phyloP scores from a whole-genome alignment of 495 filamentous ascomycete species.

The Hypoxylon fragiforme region DNA sequence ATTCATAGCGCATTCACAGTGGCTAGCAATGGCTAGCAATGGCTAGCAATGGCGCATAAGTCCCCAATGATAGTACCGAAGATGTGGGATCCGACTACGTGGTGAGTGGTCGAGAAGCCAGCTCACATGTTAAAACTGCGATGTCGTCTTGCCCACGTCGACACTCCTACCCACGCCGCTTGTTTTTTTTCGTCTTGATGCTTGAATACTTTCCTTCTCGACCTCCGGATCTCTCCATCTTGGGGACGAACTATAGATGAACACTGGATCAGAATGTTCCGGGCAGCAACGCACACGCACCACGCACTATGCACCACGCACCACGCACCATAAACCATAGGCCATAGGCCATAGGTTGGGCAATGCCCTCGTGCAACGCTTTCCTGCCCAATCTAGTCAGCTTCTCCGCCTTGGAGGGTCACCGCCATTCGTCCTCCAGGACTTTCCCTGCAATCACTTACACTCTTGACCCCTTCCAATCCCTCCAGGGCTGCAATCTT shows the following conservation, averaged over 20 bases:
- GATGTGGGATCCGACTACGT: conserved; percentile 29
- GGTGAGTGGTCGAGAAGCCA: conserved; percentile 24
- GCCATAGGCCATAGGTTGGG: conserved; percentile 28
- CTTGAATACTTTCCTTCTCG: conserved; percentile 7
- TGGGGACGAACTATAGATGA: conserved; percentile 13
- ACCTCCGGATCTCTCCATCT: conserved; percentile 16
- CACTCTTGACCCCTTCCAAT: conserved; percentile 22
- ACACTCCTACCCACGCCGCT: conserved; percentile 2
- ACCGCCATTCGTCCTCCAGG: conserved; percentile 36
- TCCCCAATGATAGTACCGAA: conserved; percentile 13
- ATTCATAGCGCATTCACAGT: not conserved
- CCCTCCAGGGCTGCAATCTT: conserved; percentile 24
- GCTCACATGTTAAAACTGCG: conserved; percentile 10
- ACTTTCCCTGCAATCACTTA: conserved; percentile 27
- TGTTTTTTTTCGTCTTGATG: conserved; percentile 17
- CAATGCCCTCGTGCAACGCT: conserved; percentile 31
- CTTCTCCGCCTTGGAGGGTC: conserved; percentile 28
- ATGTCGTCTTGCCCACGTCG: conserved; percentile 25
- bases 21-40: not conserved
- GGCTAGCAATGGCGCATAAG: not conserved
- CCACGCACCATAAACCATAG: no score
- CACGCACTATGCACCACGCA: no score
- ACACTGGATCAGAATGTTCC: conserved; percentile 24
- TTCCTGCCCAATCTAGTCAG: conserved; percentile 41
- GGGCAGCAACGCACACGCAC: conserved; percentile 34